Conservation (phyloP, 2,329 filamentous ascomycete species). For the Colletotrichum sublineola region DNA sequence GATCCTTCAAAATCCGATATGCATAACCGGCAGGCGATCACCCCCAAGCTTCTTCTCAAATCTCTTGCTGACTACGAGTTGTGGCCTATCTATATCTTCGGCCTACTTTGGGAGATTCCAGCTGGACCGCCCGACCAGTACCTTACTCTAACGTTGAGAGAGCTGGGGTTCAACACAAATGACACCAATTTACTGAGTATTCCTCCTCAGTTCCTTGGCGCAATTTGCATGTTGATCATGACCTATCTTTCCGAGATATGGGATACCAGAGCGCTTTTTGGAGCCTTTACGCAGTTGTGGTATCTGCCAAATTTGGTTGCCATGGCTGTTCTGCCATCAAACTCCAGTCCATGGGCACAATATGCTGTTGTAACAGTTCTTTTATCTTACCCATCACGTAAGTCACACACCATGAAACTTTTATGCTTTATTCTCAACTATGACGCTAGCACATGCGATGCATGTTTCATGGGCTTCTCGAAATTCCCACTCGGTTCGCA, state of each 20-base stretch:
- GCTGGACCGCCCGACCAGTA: constrained; percentile 46
- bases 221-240: constrained; percentile 43
- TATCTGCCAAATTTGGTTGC: constrained; percentile 51
- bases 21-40: constrained; percentile 67
- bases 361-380: constrained; percentile 50
- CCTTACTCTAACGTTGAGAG: constrained; percentile 46
- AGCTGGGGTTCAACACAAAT: constrained; percentile 56
- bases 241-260: constrained; percentile 51
- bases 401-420: constrained; percentile 27
- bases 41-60: constrained; percentile 59
- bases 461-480: constrained; percentile 64
- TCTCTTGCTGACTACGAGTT: constrained; percentile 66
- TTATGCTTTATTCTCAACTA: constrained; percentile 46
- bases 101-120: constrained; percentile 56
- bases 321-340: constrained; percentile 48
- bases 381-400: constrained; percentile 51
- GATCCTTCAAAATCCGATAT: constrained; percentile 68
- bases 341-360: constrained; percentile 48
- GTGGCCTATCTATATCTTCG: constrained; percentile 66
- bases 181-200: constrained; percentile 57
- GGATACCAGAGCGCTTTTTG: constrained; percentile 49
- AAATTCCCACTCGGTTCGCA: constrained; percentile 73
- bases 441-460: constrained; percentile 57
- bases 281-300: constrained; percentile 52
- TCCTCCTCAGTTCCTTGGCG: constrained; percentile 40